phyloP scores from a whole-genome alignment of 2,329 filamentous ascomycete genomes.

The Talaromyces sp. region DNA sequence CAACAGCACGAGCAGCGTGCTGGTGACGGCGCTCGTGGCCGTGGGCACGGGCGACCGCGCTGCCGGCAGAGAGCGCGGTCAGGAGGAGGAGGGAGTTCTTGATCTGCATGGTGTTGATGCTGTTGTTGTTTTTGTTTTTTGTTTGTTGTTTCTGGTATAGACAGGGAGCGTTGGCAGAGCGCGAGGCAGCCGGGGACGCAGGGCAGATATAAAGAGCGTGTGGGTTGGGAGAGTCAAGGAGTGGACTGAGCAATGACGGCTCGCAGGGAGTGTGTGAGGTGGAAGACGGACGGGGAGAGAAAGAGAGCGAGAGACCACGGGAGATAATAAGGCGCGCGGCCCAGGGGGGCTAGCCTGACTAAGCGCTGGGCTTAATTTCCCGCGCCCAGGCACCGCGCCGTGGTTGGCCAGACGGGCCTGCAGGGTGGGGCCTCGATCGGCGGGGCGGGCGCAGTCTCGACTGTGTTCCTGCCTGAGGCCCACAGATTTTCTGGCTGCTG shows the following conservation, averaged over 20 bases:
- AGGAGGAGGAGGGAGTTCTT: slow-evolving; percentile 32
- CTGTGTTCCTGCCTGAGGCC: neutral
- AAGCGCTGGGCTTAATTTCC: neutral
- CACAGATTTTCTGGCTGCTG: neutral
- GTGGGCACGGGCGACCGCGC: slow-evolving; percentile 30
- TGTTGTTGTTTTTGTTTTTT: neutral
- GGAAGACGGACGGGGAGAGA: neutral
- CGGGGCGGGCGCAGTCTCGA: slow-evolving; percentile 3
- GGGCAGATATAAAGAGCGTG: slow-evolving; percentile 9
- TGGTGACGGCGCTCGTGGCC: slow-evolving; percentile 34
- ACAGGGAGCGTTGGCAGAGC: neutral
- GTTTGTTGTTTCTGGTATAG: neutral
- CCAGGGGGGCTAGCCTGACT: neutral
- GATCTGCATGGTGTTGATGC: slow-evolving; percentile 26
- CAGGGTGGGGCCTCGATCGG: neutral
- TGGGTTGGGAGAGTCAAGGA: slow-evolving; percentile 6
- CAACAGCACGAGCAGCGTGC: slow-evolving; percentile 28
- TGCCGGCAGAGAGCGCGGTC: slow-evolving; percentile 32
- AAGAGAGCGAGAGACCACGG: neutral
- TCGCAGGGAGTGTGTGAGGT: neutral
- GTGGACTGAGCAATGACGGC: slow-evolving; percentile 11
- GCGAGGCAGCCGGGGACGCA: neutral
- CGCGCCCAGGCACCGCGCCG: slow-evolving; percentile 4
- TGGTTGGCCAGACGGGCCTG: neutral
- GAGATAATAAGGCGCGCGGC: slow-evolving; percentile 5